These are phyloP conservation scores for Solanum stenotomum DNA, from an alignment of 257 asterid species.

Conservation along the genomic window DNA sequence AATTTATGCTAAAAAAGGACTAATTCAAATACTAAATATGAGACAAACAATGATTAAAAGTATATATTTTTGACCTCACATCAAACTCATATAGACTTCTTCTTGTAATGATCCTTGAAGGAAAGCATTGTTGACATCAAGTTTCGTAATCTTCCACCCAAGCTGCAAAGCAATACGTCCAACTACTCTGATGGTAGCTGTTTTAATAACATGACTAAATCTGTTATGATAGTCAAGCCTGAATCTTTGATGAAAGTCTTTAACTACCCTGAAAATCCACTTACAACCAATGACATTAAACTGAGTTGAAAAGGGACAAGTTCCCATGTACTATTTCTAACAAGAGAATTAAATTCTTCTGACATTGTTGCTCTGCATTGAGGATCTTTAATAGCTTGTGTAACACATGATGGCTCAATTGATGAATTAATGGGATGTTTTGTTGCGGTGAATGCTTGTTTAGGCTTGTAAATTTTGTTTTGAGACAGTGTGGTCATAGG, in stretches of 20 bases:
- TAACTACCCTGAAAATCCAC: background rate
- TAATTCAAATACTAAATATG: too few species aligned
- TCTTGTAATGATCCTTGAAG: too few species aligned
- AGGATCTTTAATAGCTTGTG: background rate
- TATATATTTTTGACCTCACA: too few species aligned
- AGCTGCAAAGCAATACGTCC: too few species aligned
- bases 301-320: background rate
- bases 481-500: background rate
- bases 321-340: background rate
- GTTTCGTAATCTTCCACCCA: too few species aligned
- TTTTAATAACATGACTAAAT: too few species aligned
- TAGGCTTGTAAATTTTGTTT: background rate
- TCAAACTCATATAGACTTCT: too few species aligned
- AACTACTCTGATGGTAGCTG: too few species aligned
- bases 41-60: too few species aligned
- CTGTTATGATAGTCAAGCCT: background rate
- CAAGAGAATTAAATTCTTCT: background rate
- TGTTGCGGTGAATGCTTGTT: background rate
- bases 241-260: background rate
- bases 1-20: too few species aligned
- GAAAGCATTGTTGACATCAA: too few species aligned
- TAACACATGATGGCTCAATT: background rate
- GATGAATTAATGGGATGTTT: background rate
- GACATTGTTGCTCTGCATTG: background rate
- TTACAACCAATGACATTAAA: background rate